phyloP scores from a whole-genome alignment of 169 alveolate species.

The Cryptosporidium sp. region DNA sequence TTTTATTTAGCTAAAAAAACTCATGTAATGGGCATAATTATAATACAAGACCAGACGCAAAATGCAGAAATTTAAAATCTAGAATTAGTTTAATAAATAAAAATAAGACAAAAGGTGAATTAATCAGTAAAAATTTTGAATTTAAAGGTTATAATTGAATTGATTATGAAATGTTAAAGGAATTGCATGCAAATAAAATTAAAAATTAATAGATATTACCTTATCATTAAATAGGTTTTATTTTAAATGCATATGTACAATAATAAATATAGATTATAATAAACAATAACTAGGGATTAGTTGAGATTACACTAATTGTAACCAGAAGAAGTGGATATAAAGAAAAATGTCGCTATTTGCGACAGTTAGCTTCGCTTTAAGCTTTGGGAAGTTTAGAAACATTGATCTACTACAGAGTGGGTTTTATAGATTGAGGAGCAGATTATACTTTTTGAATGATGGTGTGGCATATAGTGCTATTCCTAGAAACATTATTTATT shows the following conservation, averaged over 20 bases:
- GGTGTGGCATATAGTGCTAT: slow-evolving; percentile 21
- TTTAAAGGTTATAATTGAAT: slow-evolving; percentile 8
- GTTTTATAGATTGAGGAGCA: slow-evolving; percentile 57
- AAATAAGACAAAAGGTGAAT: background rate
- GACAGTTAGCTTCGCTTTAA: slow-evolving; percentile 42
- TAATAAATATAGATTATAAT: background rate
- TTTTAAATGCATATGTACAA: background rate
- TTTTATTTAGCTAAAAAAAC: background rate
- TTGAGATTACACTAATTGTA: background rate
- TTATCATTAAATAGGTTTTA: background rate
- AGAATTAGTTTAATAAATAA: slow-evolving; percentile 4
- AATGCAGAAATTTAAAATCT: slow-evolving; percentile 11
- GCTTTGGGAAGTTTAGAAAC: slow-evolving; percentile 56
- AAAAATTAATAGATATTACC: background rate
- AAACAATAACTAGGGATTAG: background rate
- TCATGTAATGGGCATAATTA: background rate
- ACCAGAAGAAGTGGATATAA: background rate
- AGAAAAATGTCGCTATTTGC: slow-evolving; percentile 54
- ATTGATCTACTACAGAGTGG: slow-evolving; percentile 71
- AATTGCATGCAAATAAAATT: background rate
- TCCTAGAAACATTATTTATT: slow-evolving; percentile 52
- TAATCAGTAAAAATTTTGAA: background rate
- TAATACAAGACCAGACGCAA: slow-evolving; percentile 20
- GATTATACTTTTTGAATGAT: slow-evolving; percentile 54
- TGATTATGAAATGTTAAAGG: background rate